Evolutionary conservation across 441 rosid species (phyloP), one percentile per base, ranked within the genome.

Genomic region (Metrosideros polymorpha): DNA sequence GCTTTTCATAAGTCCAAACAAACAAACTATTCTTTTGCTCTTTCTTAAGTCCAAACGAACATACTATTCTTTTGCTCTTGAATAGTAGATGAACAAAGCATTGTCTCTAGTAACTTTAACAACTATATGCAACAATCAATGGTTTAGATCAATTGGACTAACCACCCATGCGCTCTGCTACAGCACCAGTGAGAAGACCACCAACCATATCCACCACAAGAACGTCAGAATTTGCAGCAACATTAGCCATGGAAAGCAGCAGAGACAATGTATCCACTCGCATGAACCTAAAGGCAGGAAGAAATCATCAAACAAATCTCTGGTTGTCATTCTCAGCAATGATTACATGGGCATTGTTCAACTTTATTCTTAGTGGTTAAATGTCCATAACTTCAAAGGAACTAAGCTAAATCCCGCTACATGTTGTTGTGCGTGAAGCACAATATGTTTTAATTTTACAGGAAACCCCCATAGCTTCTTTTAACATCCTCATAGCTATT

Each of bases 111-210:
- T 55, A 25, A 52, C 45, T 83, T 30, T 55, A 27, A 50, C 61
- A 83, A 30, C 24, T 10, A 14, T 3, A 51, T 5, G 59, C 25
- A 83, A 55, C 25, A 12, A 39, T 83, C 18, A 25, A 39, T 27
- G 39, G n/a, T 84, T 47, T 43, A 55, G 50, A 29, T 42, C 25
- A 0, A 42, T n/a, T 39, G 47, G 47, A 12, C 86, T 77, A 88
- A 96, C 99, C 99, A 91, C 99, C 99, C 90, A 95, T 89, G 54
- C 97, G 95, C 89, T 96, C 99, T 84, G 98, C 98, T 86, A 97
- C 97, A 76, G 98, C 98, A 89, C 99, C 98, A 84, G 98, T 93
- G 88, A 96, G 87, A 89, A 97, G 97, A 61, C 99, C 99, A 88
- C 98, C 99, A 89, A 95, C 94, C 96, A 92, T 93, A 93, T 97